phyloP scores from a whole-genome alignment of 2,329 filamentous ascomycete genomes.

The Aspergillus sp. region DNA sequence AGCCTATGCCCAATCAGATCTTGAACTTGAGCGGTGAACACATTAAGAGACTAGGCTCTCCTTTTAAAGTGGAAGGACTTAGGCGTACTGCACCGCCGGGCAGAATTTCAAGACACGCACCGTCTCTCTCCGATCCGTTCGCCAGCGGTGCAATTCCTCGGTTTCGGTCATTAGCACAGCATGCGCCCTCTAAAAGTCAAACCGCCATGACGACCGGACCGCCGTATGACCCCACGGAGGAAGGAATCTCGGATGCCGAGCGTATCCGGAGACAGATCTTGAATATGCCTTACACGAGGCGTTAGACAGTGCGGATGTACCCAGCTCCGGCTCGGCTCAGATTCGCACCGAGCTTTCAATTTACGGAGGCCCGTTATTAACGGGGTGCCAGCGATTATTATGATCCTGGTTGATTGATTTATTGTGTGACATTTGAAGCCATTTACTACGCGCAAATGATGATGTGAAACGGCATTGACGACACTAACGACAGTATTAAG shows the following conservation, averaged over 20 bases:
- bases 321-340: neutral
- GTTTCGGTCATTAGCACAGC: constrained; percentile 15
- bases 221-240: constrained; percentile 34
- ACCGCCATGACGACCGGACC: constrained; percentile 11
- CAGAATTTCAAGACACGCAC: constrained; percentile 39
- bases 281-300: constrained; percentile 35
- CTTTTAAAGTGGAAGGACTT: constrained; percentile 44
- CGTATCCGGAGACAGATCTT: constrained; percentile 41
- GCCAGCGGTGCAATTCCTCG: constrained; percentile 28
- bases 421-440: constrained; percentile 15
- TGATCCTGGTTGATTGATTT: constrained; percentile 28
- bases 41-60: constrained; percentile 49
- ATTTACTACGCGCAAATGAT: constrained; percentile 21
- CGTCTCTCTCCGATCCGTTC: constrained; percentile 47
- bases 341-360: constrained; percentile 3
- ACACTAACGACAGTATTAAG: constrained; percentile 19
- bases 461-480: constrained; percentile 35
- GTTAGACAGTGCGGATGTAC: constrained; percentile 14
- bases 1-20: constrained; percentile 27
- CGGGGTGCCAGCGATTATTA: constrained; percentile 24
- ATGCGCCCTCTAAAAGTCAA: constrained; percentile 18
- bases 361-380: constrained; percentile 20
- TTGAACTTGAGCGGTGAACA: constrained; percentile 38
- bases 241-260: constrained; percentile 40
- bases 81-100: constrained; percentile 32